A percentile compares a stretch with the other conserved stretches of the same genome.
Conservation (phyloP, 2,329 filamentous ascomycete genomes). For the Nemania diffusa region DNA sequence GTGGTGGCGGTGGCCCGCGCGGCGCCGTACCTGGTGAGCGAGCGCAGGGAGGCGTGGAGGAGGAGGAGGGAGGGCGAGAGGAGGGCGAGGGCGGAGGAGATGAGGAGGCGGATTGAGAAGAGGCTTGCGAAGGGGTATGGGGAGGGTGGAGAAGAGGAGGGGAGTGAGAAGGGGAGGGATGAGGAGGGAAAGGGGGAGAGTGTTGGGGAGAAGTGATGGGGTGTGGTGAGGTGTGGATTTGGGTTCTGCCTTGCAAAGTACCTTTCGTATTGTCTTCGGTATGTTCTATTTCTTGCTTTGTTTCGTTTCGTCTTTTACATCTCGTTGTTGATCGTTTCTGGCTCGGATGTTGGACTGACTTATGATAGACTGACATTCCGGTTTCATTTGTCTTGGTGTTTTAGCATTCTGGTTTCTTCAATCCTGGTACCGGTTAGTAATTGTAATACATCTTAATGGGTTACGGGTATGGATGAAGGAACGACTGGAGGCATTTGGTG, state of each 20-base stretch:
- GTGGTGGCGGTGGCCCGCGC: conserved; percentile 48
- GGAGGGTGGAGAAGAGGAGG: conserved; percentile 5
- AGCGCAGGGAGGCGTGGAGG: conserved; percentile 51
- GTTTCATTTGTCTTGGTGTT: conserved; percentile 22
- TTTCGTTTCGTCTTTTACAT: not conserved
- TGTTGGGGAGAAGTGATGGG: not conserved
- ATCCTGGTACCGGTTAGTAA: not conserved
- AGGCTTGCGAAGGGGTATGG: conserved; percentile 29
- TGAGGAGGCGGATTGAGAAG: conserved; percentile 52
- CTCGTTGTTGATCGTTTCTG: too few species aligned
- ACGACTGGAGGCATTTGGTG: conserved; percentile 11
- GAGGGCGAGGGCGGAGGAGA: conserved; percentile 47
- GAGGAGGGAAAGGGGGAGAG: not conserved
- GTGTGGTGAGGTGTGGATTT: not conserved
- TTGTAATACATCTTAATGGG: conserved; percentile 6
- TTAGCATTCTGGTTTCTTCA: not conserved
- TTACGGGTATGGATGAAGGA: conserved; percentile 16
- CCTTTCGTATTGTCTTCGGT: not conserved
- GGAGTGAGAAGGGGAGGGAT: conserved; percentile 17
- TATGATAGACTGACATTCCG: not conserved
- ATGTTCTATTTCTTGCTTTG: not conserved
- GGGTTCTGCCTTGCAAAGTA: not conserved
- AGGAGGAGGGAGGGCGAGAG: conserved; percentile 47
- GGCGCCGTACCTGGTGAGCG: conserved; percentile 51
- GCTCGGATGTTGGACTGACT: not conserved